Conservation (phyloP, 176 grass and related monocot species). For the Saccharum officinarum region DNA sequence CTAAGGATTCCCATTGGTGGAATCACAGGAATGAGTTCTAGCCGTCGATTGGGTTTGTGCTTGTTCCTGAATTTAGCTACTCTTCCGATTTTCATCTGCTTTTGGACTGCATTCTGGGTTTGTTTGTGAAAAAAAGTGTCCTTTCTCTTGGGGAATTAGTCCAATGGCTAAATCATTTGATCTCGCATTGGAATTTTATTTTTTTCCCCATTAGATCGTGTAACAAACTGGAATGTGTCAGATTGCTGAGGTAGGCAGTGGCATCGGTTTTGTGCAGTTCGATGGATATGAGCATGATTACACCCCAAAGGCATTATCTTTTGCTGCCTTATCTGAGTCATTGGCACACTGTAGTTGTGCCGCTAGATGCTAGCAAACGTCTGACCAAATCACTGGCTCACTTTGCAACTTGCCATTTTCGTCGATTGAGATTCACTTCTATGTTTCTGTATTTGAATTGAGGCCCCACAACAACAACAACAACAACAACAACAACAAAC, state of each 20-base stretch:
- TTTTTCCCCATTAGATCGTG: background rate
- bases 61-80: background rate
- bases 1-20: background rate
- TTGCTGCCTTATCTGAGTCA: background rate
- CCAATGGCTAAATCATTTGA: background rate
- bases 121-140: background rate
- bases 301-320: slow-evolving; percentile 9
- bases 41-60: slow-evolving; percentile 7
- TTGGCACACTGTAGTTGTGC: background rate
- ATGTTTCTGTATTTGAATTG: background rate
- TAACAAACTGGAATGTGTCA: background rate
- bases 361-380: background rate
- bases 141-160: background rate
- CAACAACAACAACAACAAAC: no score
- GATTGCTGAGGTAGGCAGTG: background rate
- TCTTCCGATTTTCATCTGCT: background rate
- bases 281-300: background rate
- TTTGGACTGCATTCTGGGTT: background rate
- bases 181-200: background rate
- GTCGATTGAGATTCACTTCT: background rate
- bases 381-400: background rate
- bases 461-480: no score
- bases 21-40: background rate
- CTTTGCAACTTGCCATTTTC: background rate
- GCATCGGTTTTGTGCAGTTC: background rate